phyloP scores from a whole-genome alignment of 2,329 filamentous ascomycete species.

The Nothopassalora personata region DNA sequence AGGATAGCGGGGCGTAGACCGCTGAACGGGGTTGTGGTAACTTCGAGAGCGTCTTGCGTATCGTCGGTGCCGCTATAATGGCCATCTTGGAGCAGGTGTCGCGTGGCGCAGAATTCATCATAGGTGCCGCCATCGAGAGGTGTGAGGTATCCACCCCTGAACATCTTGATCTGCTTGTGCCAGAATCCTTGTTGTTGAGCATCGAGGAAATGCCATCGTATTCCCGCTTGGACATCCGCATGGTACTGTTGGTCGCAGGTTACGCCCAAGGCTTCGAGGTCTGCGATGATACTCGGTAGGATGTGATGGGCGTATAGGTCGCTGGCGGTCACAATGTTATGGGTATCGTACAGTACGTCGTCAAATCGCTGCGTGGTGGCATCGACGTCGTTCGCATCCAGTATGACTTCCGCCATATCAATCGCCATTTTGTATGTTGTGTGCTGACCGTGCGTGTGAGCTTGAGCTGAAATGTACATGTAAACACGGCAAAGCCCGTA shows the following conservation, averaged over 20 bases:
- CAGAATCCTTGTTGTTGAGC: background rate
- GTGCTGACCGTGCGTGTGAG: background rate
- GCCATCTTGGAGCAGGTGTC: background rate
- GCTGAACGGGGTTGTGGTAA: background rate
- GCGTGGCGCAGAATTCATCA: background rate
- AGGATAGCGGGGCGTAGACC: too few relatives aligned
- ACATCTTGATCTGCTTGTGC: background rate
- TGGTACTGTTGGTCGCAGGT: background rate
- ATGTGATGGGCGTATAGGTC: background rate
- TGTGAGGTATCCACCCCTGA: background rate
- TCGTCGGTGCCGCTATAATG: background rate
- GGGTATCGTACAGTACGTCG: background rate
- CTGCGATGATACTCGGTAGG: background rate
- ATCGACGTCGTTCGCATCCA: background rate
- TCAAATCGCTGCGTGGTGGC: background rate
- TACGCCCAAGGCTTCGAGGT: background rate
- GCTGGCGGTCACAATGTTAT: background rate
- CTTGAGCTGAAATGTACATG: background rate
- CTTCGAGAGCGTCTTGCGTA: background rate
- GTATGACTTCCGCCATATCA: background rate
- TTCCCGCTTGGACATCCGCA: background rate
- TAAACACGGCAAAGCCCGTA: background rate
- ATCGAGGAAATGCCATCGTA: background rate
- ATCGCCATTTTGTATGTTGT: background rate
- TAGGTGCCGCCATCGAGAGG: background rate